Evolutionary conservation across 169 alveolate species (phyloP).

Genomic region (Plasmodium vinckei): DNA sequence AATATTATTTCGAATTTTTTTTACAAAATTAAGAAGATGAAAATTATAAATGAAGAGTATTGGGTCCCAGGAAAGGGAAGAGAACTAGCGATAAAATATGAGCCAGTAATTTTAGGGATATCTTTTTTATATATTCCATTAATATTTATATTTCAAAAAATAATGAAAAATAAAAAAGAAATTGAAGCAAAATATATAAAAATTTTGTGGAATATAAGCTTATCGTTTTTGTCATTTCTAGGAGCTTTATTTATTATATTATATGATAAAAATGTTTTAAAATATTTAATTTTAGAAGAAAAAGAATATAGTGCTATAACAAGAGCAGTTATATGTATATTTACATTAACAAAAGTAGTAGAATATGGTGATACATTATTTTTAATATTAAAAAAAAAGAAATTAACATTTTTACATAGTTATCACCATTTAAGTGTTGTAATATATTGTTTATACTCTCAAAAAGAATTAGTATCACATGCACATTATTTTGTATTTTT

Average conservation of each 20-base stretch:
- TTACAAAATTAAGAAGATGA: background rate
- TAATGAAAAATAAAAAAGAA: constrained; percentile 74
- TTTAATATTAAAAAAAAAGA: constrained; percentile 78
- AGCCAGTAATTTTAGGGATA: constrained; percentile 41
- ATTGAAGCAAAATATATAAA: constrained; percentile 31
- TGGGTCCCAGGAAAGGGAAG: constrained; percentile 81
- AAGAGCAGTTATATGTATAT: constrained; percentile 80
- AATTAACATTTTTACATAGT: constrained; percentile 80
- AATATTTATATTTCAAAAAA: constrained; percentile 51
- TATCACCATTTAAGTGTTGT: constrained; percentile 85
- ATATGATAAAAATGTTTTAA: constrained; percentile 31
- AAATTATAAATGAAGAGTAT: constrained; percentile 1
- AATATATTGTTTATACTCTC: constrained; percentile 83
- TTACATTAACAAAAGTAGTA: constrained; percentile 80
- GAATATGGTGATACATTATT: constrained; percentile 85
- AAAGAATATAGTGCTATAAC: constrained; percentile 69
- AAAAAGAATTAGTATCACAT: constrained; percentile 78
- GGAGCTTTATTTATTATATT: constrained; percentile 37
- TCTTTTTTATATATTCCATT: constrained; percentile 79
- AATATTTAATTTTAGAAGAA: constrained; percentile 50
- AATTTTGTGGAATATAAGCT: constrained; percentile 36
- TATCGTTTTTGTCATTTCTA: constrained; percentile 31
- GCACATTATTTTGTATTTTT: constrained; percentile 83
- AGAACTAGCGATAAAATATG: constrained; percentile 64
- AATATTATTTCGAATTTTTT: no score